Conservation (phyloP, 306 rosid genomes). For the Cercis canadensis region DNA sequence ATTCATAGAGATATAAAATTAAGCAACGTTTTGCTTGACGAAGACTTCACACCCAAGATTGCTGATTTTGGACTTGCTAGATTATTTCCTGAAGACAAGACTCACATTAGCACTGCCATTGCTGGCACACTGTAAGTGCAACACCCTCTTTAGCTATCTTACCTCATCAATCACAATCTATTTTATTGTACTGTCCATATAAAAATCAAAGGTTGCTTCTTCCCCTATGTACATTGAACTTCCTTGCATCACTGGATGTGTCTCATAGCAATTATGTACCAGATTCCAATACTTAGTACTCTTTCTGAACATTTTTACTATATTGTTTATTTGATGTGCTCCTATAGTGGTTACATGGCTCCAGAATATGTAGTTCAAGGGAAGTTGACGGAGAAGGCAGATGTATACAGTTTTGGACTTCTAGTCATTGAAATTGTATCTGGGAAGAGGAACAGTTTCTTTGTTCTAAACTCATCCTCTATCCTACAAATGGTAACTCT, state of each 20-base stretch:
- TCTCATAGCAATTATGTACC: background rate
- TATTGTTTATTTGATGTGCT: background rate
- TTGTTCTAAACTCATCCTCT: conserved; percentile 39
- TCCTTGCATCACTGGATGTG: background rate
- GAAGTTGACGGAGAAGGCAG: conserved; percentile 74
- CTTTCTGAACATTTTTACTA: conserved; percentile 1
- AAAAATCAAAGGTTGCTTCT: background rate
- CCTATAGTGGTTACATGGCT: conserved; percentile 79
- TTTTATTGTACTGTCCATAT: background rate
- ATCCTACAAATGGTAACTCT: conserved; percentile 45
- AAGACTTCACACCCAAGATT: conserved; percentile 61
- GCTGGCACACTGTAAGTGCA: conserved; percentile 49
- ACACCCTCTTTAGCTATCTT: background rate
- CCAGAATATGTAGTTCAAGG: conserved; percentile 74
- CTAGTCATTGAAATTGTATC: conserved; percentile 60
- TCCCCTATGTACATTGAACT: background rate
- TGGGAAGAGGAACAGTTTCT: conserved; percentile 58
- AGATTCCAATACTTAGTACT: background rate
- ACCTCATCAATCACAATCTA: conserved; percentile 9
- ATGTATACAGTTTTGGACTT: conserved; percentile 78
- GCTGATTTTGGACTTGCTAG: conserved; percentile 86
- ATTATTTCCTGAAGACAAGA: conserved; percentile 51
- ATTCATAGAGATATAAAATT: conserved; percentile 74
- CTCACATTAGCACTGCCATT: conserved; percentile 49
- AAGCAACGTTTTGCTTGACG: conserved; percentile 64